A percentile compares a stretch with the other conserved stretches of the same genome.
These are phyloP conservation scores for Periconia macrospinosa DNA, from an alignment of 2,329 filamentous ascomycete genomes.

Conservation along the genomic window DNA sequence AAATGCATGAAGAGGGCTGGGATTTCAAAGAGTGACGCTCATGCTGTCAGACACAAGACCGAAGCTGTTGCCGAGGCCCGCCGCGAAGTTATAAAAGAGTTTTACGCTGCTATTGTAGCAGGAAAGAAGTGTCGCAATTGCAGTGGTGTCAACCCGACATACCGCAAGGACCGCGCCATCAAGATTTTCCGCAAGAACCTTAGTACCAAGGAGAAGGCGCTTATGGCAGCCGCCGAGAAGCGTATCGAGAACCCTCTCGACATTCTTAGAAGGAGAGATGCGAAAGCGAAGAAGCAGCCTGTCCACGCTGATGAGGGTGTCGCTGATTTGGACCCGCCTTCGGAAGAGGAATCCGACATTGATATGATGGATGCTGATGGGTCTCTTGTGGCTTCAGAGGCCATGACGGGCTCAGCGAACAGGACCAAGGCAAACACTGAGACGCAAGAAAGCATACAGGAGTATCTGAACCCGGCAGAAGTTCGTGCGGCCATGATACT, in stretches of 20 bases:
- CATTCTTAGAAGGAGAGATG: slow-evolving; percentile 54
- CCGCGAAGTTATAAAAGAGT: slow-evolving; percentile 75
- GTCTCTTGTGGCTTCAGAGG: slow-evolving; percentile 55
- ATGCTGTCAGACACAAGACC: slow-evolving; percentile 67
- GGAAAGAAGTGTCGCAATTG: slow-evolving; percentile 71
- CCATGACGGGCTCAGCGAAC: slow-evolving; percentile 34
- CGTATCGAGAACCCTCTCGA: slow-evolving; percentile 72
- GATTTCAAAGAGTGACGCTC: slow-evolving; percentile 46
- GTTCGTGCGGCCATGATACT: slow-evolving; percentile 76
- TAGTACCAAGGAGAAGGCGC: slow-evolving; percentile 71
- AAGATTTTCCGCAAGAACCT: slow-evolving; percentile 92
- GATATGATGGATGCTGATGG: slow-evolving; percentile 48
- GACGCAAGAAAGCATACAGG: slow-evolving; percentile 53
- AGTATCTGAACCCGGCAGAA: slow-evolving; percentile 81
- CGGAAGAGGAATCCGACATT: slow-evolving; percentile 47
- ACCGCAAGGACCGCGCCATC: slow-evolving; percentile 85
- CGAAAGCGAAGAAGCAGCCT: slow-evolving; percentile 48
- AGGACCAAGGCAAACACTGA: slow-evolving; percentile 45
- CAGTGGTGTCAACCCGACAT: slow-evolving; percentile 62
- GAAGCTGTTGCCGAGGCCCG: slow-evolving; percentile 80
- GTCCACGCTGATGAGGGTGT: slow-evolving; percentile 68
- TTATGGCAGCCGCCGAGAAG: slow-evolving; percentile 72
- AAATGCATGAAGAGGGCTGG: slow-evolving; percentile 66
- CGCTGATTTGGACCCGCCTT: slow-evolving; percentile 59
- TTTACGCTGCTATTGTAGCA: slow-evolving; percentile 72